Conservation (phyloP, 139 green algal genomes). For the Coelastrella sp. region DNA sequence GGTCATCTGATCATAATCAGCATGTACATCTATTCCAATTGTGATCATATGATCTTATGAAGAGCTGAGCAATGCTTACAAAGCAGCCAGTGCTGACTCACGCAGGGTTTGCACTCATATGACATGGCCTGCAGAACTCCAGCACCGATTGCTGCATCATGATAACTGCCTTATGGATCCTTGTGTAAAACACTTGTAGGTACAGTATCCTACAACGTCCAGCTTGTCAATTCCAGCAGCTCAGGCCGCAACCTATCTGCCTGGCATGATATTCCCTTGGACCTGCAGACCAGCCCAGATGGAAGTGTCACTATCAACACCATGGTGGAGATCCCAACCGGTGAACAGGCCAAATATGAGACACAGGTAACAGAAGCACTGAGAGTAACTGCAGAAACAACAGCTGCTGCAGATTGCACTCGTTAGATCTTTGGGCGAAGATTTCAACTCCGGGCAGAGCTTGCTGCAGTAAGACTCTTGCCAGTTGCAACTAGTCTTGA, state of each 20-base stretch:
- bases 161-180: too few relatives aligned
- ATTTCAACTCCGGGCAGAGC: background rate
- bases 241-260: background rate
- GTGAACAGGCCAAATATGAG: slow-evolving; percentile 40
- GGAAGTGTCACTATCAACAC: slow-evolving; percentile 3
- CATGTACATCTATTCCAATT: too few relatives aligned
- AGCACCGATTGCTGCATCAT: too few relatives aligned
- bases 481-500: too few relatives aligned
- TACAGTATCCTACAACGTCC: background rate
- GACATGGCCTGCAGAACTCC: too few relatives aligned
- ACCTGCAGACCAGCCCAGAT: background rate
- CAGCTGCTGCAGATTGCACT: background rate
- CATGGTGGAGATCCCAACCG: slow-evolving; percentile 23
- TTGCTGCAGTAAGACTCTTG: background rate
- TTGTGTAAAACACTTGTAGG: too few relatives aligned
- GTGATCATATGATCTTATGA: too few relatives aligned
- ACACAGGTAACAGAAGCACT: background rate
- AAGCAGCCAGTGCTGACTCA: too few relatives aligned
- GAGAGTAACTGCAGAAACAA: background rate
- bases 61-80: too few relatives aligned
- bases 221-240: slow-evolving; percentile 25
- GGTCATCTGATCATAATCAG: too few relatives aligned
- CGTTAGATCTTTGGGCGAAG: background rate
- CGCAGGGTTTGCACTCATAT: too few relatives aligned
- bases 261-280: slow-evolving; percentile 27